Evolutionary conservation across 2,329 filamentous ascomycete species (phyloP).

Genomic region (Fusarium verticillioides): DNA sequence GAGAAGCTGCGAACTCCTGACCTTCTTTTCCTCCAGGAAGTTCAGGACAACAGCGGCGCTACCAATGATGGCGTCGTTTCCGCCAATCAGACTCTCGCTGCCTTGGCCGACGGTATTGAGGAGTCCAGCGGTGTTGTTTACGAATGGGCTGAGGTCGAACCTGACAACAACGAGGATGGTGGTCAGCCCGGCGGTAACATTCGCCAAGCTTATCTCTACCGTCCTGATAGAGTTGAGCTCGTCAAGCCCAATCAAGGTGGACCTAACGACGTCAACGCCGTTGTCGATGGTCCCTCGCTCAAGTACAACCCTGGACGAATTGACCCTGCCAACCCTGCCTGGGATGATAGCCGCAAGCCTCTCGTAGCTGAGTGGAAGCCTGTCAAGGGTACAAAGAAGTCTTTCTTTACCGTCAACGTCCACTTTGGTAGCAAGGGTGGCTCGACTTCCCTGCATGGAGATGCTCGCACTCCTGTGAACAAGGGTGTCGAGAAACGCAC

Average conservation of each 20-base stretch:
- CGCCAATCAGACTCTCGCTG: conserved; percentile 68
- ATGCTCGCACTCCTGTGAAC: conserved; percentile 74
- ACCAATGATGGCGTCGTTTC: conserved; percentile 67
- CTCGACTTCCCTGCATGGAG: conserved; percentile 71
- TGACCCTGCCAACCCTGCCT: conserved; percentile 69
- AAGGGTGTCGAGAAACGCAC: conserved; percentile 67
- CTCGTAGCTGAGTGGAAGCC: conserved; percentile 74
- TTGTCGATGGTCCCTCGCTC: conserved; percentile 65
- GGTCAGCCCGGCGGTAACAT: conserved; percentile 78
- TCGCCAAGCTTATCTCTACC: conserved; percentile 76
- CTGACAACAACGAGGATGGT: conserved; percentile 70
- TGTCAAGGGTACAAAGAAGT: conserved; percentile 59
- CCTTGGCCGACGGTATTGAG: conserved; percentile 65
- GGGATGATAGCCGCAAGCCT: conserved; percentile 72
- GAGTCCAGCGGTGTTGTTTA: conserved; percentile 64
- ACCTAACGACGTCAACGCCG: conserved; percentile 64
- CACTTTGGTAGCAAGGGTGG: conserved; percentile 76
- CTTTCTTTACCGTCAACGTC: conserved; percentile 78
- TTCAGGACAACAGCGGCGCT: conserved; percentile 74
- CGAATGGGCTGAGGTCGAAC: conserved; percentile 68
- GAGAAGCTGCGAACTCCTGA: conserved; percentile 71
- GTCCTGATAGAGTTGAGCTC: conserved; percentile 68
- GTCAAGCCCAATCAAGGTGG: conserved; percentile 67
- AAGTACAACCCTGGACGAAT: conserved; percentile 77
- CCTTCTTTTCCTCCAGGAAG: conserved; percentile 75